These are phyloP conservation scores for Podospora anserina DNA, from an alignment of 495 filamentous ascomycete genomes.

Conservation along the genomic window DNA sequence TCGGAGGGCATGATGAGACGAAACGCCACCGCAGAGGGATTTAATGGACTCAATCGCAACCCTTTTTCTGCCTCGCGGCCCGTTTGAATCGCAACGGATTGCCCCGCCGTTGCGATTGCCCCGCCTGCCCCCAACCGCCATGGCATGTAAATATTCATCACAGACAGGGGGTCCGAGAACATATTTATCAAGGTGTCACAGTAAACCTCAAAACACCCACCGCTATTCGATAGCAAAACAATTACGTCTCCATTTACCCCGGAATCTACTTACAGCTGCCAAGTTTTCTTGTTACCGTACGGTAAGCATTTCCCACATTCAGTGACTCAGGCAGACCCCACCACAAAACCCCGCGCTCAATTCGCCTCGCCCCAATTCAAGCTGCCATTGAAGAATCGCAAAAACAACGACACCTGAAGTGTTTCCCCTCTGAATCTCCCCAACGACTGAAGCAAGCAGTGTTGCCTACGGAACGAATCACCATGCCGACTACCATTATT, in stretches of 20 bases:
- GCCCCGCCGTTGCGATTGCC: not conserved
- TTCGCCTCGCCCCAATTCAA: not conserved
- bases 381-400: not conserved
- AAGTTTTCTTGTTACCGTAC: not conserved
- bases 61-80: not conserved
- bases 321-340: conserved; percentile 5
- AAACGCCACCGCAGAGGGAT: not conserved
- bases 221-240: not conserved
- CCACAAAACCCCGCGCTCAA: conserved; percentile 3
- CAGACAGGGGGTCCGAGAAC: not conserved
- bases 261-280: not conserved
- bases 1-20: not conserved
- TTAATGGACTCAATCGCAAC: not conserved
- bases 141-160: not conserved
- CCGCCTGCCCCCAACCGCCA: not conserved
- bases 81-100: not conserved
- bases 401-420: conserved; percentile 9
- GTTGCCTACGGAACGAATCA: conserved; percentile 18
- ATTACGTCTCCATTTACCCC: not conserved
- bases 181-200: not conserved
- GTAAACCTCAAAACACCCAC: not conserved
- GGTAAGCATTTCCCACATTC: not conserved
- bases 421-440: conserved; percentile 19
- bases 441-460: not conserved
- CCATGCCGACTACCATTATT: conserved; percentile 32